Evolutionary conservation across 164 flowering plant genomes (phyloP).

Genomic region (Malania oleifera): DNA sequence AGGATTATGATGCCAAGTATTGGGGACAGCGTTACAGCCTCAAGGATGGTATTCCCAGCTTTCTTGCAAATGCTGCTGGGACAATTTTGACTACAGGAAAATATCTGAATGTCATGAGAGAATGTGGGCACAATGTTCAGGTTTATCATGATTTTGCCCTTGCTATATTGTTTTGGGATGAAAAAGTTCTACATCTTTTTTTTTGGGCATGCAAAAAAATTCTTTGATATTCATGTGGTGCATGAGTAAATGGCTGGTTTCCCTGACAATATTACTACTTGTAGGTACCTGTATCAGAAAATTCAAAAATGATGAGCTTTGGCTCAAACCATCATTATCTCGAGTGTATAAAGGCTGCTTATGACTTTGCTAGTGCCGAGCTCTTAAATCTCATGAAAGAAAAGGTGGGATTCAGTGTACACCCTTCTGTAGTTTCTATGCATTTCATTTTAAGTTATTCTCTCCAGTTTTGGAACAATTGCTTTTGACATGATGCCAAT

Average conservation of each 20-base stretch:
- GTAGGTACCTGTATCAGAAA: slow-evolving; percentile 82
- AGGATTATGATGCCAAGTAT: slow-evolving; percentile 90
- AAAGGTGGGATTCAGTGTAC: slow-evolving; percentile 47
- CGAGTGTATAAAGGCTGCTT: slow-evolving; percentile 84
- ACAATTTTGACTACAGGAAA: slow-evolving; percentile 96
- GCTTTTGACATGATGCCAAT: background rate
- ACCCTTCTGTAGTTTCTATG: slow-evolving; percentile 4
- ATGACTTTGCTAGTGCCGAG: slow-evolving; percentile 88
- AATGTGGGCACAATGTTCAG: slow-evolving; percentile 96
- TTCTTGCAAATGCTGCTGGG: slow-evolving; percentile 80
- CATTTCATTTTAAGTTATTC: background rate
- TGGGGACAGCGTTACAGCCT: slow-evolving; percentile 95
- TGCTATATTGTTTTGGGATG: background rate
- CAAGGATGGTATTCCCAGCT: slow-evolving; percentile 88
- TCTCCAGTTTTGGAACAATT: slow-evolving; percentile 1
- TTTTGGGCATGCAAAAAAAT: background rate
- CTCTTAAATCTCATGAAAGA: slow-evolving; percentile 83
- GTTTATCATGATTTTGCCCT: slow-evolving; percentile 22
- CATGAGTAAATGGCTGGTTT: background rate
- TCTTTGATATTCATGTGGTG: background rate
- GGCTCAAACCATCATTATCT: slow-evolving; percentile 91
- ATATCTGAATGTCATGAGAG: slow-evolving; percentile 97
- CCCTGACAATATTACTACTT: slow-evolving; percentile 17
- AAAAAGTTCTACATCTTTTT: background rate
- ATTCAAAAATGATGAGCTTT: slow-evolving; percentile 65